Conservation (phyloP, 2,329 filamentous ascomycete genomes). For the Parascedosporium putredinis region DNA sequence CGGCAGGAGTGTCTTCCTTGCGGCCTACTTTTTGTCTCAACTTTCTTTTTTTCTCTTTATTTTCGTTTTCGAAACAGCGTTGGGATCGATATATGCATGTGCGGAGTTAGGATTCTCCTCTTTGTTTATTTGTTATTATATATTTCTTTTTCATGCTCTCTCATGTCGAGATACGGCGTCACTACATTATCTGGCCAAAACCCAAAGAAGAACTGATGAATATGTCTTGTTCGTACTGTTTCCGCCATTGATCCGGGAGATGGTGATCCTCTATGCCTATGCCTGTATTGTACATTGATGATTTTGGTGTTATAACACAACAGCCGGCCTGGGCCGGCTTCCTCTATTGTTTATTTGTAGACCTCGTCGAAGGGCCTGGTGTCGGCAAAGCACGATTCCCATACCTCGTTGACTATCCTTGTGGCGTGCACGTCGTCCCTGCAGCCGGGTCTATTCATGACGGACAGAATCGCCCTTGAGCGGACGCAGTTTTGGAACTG, state of each 20-base stretch:
- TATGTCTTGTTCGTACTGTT: background rate
- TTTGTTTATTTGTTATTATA: background rate
- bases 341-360: conserved; percentile 54
- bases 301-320: background rate
- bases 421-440: conserved; percentile 78
- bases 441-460: conserved; percentile 68
- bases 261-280: background rate
- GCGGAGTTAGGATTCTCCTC: conserved; percentile 1
- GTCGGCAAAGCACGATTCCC: conserved; percentile 92
- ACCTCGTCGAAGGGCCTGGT: conserved; percentile 96
- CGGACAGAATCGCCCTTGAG: conserved; percentile 65
- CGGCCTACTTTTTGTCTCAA: too few relatives aligned
- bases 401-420: conserved; percentile 92
- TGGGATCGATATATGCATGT: conserved; percentile 2
- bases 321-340: background rate
- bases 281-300: conserved; percentile 2
- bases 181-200: background rate
- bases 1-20: too few relatives aligned
- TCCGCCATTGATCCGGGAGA: background rate
- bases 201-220: background rate
- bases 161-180: too few relatives aligned
- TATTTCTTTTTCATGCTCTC: background rate
- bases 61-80: background rate
- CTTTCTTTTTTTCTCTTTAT: too few relatives aligned
- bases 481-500: conserved; percentile 92